A percentile compares a stretch with the other conserved stretches of the same genome.
phyloP scores from a whole-genome alignment of 192 early-diverging fungal genomes.

The Backusella australiensis region DNA sequence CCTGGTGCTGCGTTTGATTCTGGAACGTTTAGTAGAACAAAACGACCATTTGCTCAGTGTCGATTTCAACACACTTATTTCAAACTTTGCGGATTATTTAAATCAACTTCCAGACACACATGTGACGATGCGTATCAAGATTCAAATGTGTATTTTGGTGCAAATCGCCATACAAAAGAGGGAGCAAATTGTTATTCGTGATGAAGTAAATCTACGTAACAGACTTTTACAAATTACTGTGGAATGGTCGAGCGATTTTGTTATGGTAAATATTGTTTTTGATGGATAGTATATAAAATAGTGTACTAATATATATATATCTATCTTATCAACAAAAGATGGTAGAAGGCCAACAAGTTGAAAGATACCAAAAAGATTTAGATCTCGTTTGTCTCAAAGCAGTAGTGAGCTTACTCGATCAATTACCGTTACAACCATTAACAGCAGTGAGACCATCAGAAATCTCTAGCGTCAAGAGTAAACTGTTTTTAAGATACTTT shows the following conservation, averaged over 20 bases:
- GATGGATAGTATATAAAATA: not conserved
- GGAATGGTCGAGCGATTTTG: constrained; percentile 71
- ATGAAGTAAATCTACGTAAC: constrained; percentile 69
- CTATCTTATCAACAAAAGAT: not conserved
- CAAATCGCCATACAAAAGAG: constrained; percentile 70
- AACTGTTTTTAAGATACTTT: constrained; percentile 71
- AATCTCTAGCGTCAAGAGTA: constrained; percentile 52
- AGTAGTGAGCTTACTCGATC: constrained; percentile 60
- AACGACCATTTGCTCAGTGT: constrained; percentile 53
- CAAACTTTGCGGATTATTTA: constrained; percentile 64
- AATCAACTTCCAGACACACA: constrained; percentile 51
- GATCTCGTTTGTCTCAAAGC: constrained; percentile 75
- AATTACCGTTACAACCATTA: constrained; percentile 65
- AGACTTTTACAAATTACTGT: constrained; percentile 62
- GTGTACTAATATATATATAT: not conserved
- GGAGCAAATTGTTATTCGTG: constrained; percentile 65
- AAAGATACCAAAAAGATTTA: constrained; percentile 68
- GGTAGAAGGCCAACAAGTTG: constrained; percentile 35
- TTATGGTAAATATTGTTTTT: constrained; percentile 34
- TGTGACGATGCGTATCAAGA: constrained; percentile 59
- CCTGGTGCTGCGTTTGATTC: constrained; percentile 60
- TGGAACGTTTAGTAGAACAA: constrained; percentile 62
- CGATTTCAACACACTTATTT: constrained; percentile 65
- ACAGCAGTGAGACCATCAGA: constrained; percentile 50
- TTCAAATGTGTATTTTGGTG: constrained; percentile 69